Base-by-base conservation (phyloP, 1,284 basidiomycete genomes). In the Sporisorium reilianum region DNA sequence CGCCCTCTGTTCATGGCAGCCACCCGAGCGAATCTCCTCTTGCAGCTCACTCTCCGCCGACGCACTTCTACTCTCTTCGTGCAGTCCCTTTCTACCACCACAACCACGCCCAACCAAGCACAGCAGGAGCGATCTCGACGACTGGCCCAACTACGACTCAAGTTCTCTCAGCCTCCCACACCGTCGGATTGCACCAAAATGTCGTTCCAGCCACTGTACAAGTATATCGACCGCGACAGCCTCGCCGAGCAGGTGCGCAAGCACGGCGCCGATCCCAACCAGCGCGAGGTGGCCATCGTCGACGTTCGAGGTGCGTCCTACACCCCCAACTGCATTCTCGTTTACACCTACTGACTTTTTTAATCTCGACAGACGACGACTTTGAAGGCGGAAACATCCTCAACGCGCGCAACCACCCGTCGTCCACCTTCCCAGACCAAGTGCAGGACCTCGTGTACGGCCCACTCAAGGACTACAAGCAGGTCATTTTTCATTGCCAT, bases 401-500 rank as follows among this genome's bases (percentile, higher is more conserved):
- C 8, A 80, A 80, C 2, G 80, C 80, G 0, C 61, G 66, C 22
- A 79, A 82, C 40, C 68, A 80, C 9, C 85, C 85, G 0, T 78
- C 76, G 0, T 69, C 80, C 1, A 55, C 50, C 0, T 80, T 84
- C 16, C 32, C 54, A 0, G 71, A 80, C 22, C 49, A 80, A 5
- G 77, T 86, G 0, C 32, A 74, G 30, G 71, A 79, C 10, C 68
- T 86, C 12, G 77, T 84, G 1, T 51, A 66, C 30, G 76, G 69
- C 20, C 65, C 73, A 7, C 61, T 84, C 14, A 59, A 73, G 40
- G 63, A 73, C 38, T 79, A 77, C 56, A 75, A 75, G 48, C 68
- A 77, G 20, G 84, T 86, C 40, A 75, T 86, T 26, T 85, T 86
- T 54, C 85, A 86, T 67, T 86, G 85, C 55, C 69, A 80, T 9